A percentile compares a stretch with the other conserved stretches of the same genome.
These are phyloP conservation scores for Colletotrichum zoysiae DNA, from an alignment of 2,329 filamentous ascomycete genomes.

Conservation along the genomic window DNA sequence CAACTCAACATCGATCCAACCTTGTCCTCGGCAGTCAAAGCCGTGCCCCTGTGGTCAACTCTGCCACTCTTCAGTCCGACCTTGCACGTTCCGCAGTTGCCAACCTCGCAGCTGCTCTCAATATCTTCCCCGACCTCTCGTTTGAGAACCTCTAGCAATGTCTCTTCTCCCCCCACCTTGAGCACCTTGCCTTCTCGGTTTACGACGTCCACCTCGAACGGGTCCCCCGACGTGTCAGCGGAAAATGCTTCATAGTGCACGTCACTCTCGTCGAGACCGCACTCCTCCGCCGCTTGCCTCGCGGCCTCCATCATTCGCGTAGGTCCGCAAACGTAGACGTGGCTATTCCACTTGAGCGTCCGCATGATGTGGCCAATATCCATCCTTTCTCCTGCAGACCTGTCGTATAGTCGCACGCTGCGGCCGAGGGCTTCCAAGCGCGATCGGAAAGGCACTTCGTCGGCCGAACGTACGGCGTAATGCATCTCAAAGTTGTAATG, in stretches of 20 bases:
- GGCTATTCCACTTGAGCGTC: slow-evolving; percentile 63
- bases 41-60: slow-evolving; percentile 64
- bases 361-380: slow-evolving; percentile 62
- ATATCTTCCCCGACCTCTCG: slow-evolving; percentile 57
- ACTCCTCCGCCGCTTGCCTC: slow-evolving; percentile 53
- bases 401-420: slow-evolving; percentile 65
- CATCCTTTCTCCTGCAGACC: slow-evolving; percentile 63
- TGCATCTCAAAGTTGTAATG: slow-evolving; percentile 67
- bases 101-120: slow-evolving; percentile 65
- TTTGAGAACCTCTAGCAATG: slow-evolving; percentile 62
- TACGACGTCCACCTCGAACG: slow-evolving; percentile 68
- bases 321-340: slow-evolving; percentile 73
- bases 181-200: slow-evolving; percentile 56
- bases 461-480: slow-evolving; percentile 66
- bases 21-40: slow-evolving; percentile 60
- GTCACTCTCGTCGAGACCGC: slow-evolving; percentile 61
- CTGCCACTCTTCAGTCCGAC: slow-evolving; percentile 56
- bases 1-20: slow-evolving; percentile 61
- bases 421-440: slow-evolving; percentile 57
- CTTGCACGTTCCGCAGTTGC: slow-evolving; percentile 67
- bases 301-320: slow-evolving; percentile 67
- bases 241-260: slow-evolving; percentile 73
- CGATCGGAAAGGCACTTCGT: slow-evolving; percentile 68
- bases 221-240: slow-evolving; percentile 66
- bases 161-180: slow-evolving; percentile 62